Percentiles rank a stretch among this genome's conserved stretches.
These are phyloP conservation scores for Geum urbanum DNA, from an alignment of 306 rosid species.

Conservation along the genomic window DNA sequence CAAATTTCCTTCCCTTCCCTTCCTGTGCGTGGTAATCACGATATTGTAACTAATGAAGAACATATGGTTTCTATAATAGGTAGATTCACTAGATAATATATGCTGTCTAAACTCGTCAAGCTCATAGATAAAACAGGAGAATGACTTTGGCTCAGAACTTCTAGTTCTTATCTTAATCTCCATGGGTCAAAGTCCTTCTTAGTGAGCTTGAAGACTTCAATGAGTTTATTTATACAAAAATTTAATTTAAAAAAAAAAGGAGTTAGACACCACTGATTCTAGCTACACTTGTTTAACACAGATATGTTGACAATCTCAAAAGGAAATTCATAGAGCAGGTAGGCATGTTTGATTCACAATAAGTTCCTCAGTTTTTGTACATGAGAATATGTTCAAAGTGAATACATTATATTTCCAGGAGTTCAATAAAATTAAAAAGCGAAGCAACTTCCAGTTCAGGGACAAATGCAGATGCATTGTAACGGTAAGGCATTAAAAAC, in stretches of 20 bases:
- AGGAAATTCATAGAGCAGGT: slow-evolving; percentile 69
- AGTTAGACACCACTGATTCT: slow-evolving; percentile 40
- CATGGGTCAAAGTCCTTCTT: slow-evolving; percentile 8
- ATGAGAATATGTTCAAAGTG: slow-evolving; percentile 10
- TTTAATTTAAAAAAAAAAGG: slow-evolving; percentile 5
- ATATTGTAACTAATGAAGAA: not conserved
- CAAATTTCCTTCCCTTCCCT: not conserved
- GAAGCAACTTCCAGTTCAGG: slow-evolving; percentile 40
- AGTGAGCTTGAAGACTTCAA: slow-evolving; percentile 10
- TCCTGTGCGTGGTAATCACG: not conserved
- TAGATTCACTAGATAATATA: slow-evolving; percentile 2
- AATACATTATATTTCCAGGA: slow-evolving; percentile 44
- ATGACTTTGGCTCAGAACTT: slow-evolving; percentile 1
- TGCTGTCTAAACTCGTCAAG: slow-evolving; percentile 2
- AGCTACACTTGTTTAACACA: slow-evolving; percentile 41
- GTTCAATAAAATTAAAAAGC: slow-evolving; percentile 55
- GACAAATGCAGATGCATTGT: slow-evolving; percentile 62
- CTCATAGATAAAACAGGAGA: slow-evolving; percentile 11
- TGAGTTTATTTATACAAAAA: slow-evolving; percentile 18
- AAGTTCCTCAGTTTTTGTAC: slow-evolving; percentile 1
- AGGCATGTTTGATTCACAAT: slow-evolving; percentile 22
- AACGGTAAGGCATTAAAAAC: slow-evolving; percentile 44
- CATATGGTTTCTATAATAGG: slow-evolving; percentile 6
- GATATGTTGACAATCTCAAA: slow-evolving; percentile 52
- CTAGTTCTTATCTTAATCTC: not conserved